Evolutionary conservation across 2,329 filamentous ascomycete species (phyloP).

Genomic region (Claviceps pusilla): DNA sequence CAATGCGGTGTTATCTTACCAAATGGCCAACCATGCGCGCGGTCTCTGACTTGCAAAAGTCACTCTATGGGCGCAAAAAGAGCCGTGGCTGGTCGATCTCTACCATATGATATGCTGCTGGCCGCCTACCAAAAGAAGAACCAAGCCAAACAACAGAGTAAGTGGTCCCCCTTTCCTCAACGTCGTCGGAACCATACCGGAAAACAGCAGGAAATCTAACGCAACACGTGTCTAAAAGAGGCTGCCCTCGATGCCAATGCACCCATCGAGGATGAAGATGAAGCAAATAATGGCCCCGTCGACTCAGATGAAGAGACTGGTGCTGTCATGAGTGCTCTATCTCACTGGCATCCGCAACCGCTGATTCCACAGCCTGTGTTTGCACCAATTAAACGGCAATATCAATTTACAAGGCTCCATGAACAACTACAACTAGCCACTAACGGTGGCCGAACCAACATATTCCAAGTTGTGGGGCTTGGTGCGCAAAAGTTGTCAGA

Average conservation of each 20-base stretch:
- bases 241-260: constrained; percentile 90
- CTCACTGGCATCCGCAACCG: constrained; percentile 63
- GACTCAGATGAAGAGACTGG: constrained; percentile 93
- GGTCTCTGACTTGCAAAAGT: constrained; percentile 84
- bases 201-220: not conserved
- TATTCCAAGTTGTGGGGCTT: constrained; percentile 44
- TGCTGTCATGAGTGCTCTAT: constrained; percentile 68
- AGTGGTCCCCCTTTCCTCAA: constrained; percentile 19
- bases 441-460: constrained; percentile 49
- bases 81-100: constrained; percentile 68
- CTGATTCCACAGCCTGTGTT: constrained; percentile 52
- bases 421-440: constrained; percentile 53
- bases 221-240: constrained; percentile 37
- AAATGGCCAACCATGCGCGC: constrained; percentile 74
- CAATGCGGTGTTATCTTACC: constrained; percentile 80
- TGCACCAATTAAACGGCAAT: constrained; percentile 46
- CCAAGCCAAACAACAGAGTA: constrained; percentile 92
- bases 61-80: constrained; percentile 92
- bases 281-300: constrained; percentile 63
- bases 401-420: constrained; percentile 46
- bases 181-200: not conserved
- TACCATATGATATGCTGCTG: constrained; percentile 86
- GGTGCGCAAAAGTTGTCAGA: constrained; percentile 40
- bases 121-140: constrained; percentile 93
- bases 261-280: constrained; percentile 72